Base-by-base conservation (phyloP, 2,329 filamentous ascomycete genomes). In the Alternaria burnsii region DNA sequence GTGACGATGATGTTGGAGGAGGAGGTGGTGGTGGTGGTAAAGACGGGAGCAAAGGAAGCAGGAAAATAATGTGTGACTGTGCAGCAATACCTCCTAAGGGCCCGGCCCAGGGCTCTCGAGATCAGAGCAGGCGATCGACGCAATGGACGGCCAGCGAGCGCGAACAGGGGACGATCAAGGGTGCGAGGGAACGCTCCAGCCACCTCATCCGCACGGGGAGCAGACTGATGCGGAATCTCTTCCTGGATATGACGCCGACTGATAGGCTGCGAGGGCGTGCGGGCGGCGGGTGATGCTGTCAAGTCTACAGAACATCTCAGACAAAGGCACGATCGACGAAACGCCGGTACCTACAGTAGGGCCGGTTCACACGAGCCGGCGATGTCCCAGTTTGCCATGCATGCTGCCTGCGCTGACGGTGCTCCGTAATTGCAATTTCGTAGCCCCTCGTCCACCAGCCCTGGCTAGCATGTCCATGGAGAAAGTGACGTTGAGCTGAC, bases 41-140 rank as follows among this genome's bases (percentile, higher is more conserved):
- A 46, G 50, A 62, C 60, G 58, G 62, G 61, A 65, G 47, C 53
- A 47, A 43, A 42, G 41, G 59, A 52, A 46, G 50, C 57, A 58
- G 46, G 60, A 56, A 58, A 57, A 52, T 28, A 52, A 28, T 52
- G 57, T 59, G 48, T 43, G 52, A 40, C 38, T 56, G 58, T 56
- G 44, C 58, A 51, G 46, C 57, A 54, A 56, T 51, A 46, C 46
- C 46, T 50, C 20, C 20, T 42, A 24, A 11, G 40, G 40, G 18
- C 40, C 40, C 12, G 46, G 14, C 18, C 46, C 18, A 34, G 44
- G 53, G 32, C 41, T 32, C 40, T 55, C 30, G 44, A 51, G 51
- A 52, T 61, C 59, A 61, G 55, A 58, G 59, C 59, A 55, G 46
- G 57, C 55, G 55, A 61, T 61, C 55, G 59, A 55, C 55, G 43